These are phyloP conservation scores for Stagonosporopsis vannaccii DNA, from an alignment of 2,329 filamentous ascomycete species.

Conservation along the genomic window DNA sequence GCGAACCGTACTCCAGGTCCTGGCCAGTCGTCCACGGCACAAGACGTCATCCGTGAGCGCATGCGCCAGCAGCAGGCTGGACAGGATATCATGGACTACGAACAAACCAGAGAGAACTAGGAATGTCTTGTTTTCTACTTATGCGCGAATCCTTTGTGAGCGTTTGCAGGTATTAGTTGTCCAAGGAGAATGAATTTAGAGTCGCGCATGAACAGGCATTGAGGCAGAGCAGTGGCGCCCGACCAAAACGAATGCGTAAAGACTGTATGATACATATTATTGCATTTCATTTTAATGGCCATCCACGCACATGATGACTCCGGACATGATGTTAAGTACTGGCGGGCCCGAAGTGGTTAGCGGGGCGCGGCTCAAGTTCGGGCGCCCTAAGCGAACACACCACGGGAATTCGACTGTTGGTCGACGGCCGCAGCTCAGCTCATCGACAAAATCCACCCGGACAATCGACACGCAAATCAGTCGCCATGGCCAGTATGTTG, in stretches of 20 bases:
- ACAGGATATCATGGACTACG: slow-evolving; percentile 34
- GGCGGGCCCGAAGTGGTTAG: neutral
- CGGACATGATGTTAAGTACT: neutral
- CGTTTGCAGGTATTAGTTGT: neutral
- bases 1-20: slow-evolving; percentile 45
- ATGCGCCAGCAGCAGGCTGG: slow-evolving; percentile 39
- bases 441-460: slow-evolving; percentile 37
- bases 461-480: slow-evolving; percentile 47
- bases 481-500: slow-evolving; percentile 75
- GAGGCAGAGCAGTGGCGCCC: neutral
- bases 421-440: neutral
- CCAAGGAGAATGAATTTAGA: neutral
- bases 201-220: neutral
- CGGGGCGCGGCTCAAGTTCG: neutral
- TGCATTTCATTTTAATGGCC: neutral
- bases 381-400: neutral
- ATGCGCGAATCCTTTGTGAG: neutral
- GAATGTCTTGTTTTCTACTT: neutral
- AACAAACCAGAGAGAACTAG: slow-evolving; percentile 10
- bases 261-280: slow-evolving; percentile 6
- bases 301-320: neutral
- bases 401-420: slow-evolving; percentile 1
- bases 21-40: slow-evolving; percentile 63
- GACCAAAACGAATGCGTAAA: slow-evolving; percentile 1
- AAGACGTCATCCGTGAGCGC: slow-evolving; percentile 68